Percentiles rank a stretch among this genome's conserved stretches.
Evolutionary conservation across 257 asterid genomes (phyloP).

Genomic region (Nemophila menziesii): DNA sequence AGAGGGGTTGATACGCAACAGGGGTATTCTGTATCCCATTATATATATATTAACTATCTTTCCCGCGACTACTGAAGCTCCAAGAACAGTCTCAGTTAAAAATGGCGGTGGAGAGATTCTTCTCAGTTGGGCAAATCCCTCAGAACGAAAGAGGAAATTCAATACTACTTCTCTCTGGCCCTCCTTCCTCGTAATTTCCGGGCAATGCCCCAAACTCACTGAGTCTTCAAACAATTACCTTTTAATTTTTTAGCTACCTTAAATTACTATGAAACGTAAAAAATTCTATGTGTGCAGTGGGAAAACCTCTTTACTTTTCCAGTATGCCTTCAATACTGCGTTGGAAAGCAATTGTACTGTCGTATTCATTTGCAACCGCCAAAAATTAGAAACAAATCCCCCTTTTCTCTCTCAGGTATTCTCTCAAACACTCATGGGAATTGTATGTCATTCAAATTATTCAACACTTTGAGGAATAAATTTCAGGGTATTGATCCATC

Average conservation of each 20-base stretch:
- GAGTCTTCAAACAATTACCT: too few relatives aligned
- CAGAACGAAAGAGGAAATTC: slow-evolving; percentile 8
- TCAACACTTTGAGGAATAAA: background rate
- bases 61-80: too few relatives aligned
- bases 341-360: slow-evolving; percentile 24
- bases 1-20: too few relatives aligned
- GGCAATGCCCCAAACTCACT: too few relatives aligned
- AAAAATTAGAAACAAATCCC: slow-evolving; percentile 40
- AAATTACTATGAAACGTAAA: background rate
- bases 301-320: slow-evolving; percentile 81
- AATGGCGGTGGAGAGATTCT: slow-evolving; percentile 54
- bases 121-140: slow-evolving; percentile 17
- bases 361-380: slow-evolving; percentile 63
- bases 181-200: slow-evolving; percentile 61
- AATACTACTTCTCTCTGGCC: slow-evolving; percentile 47
- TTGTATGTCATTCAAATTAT: background rate
- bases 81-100: background rate
- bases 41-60: too few relatives aligned
- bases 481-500: slow-evolving; percentile 72
- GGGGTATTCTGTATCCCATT: too few relatives aligned
- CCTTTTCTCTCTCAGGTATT: slow-evolving; percentile 75
- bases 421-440: too few relatives aligned
- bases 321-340: slow-evolving; percentile 65
- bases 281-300: slow-evolving; percentile 32
- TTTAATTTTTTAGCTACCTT: background rate